A percentile compares a stretch with the other conserved stretches of the same genome.
These are phyloP conservation scores for Plasmodium chabaudi DNA, from an alignment of 169 alveolate species.

Conservation along the genomic window DNA sequence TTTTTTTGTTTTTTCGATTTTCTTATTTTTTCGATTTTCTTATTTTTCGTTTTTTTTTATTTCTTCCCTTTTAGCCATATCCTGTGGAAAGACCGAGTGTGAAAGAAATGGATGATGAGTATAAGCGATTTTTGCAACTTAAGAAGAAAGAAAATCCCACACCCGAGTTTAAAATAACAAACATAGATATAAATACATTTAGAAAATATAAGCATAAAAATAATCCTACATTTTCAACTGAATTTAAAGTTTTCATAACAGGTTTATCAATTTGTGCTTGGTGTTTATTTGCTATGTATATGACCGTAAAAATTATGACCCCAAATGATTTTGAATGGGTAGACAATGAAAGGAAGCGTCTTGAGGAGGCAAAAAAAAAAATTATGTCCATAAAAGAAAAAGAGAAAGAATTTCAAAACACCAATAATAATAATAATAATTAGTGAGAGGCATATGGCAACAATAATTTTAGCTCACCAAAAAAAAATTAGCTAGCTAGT, in stretches of 20 bases:
- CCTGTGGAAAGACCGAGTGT: constrained; percentile 61
- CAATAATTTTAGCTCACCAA: not conserved
- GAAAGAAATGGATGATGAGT: constrained; percentile 68
- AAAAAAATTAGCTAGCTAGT: not conserved
- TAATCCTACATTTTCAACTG: constrained; percentile 66
- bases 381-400: constrained; percentile 48
- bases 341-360: constrained; percentile 82
- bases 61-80: constrained; percentile 25
- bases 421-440: no score
- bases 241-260: constrained; percentile 65
- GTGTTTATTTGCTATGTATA: constrained; percentile 82
- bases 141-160: constrained; percentile 31
- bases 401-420: not conserved
- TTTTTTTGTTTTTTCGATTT: not conserved
- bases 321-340: constrained; percentile 88
- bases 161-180: constrained; percentile 53
- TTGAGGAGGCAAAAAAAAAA: constrained; percentile 85
- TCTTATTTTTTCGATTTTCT: not conserved
- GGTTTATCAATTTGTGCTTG: constrained; percentile 81
- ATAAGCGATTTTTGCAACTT: constrained; percentile 26
- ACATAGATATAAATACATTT: constrained; percentile 56
- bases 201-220: constrained; percentile 67
- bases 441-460: not conserved
- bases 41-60: not conserved
- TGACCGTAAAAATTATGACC: constrained; percentile 81